Conservation (phyloP, 768 basidiomycete genomes). For the Pholiota conissans region DNA sequence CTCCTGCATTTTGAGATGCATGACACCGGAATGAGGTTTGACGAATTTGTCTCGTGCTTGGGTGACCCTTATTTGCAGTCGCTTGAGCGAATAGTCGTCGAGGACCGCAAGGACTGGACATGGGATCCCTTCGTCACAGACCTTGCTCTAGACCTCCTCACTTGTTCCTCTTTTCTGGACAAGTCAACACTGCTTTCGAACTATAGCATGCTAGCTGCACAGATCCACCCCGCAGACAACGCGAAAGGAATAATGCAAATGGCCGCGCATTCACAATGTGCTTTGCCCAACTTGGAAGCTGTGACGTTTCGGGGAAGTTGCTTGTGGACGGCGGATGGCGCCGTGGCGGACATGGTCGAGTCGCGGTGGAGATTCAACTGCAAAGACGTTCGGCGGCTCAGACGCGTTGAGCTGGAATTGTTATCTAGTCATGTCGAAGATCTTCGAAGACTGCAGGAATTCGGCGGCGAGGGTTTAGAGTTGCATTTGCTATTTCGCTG, state of each 20-base stretch:
- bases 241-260: background rate
- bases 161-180: constrained; percentile 15
- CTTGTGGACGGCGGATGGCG: constrained; percentile 28
- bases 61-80: constrained; percentile 25
- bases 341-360: constrained; percentile 35
- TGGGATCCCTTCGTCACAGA: constrained; percentile 33
- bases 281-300: constrained; percentile 28
- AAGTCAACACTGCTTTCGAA: background rate
- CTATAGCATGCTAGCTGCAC: background rate
- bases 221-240: background rate
- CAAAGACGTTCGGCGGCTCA: constrained; percentile 24
- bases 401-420: constrained; percentile 28
- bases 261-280: constrained; percentile 1
- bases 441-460: constrained; percentile 25
- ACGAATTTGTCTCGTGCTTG: constrained; percentile 30
- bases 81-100: constrained; percentile 30
- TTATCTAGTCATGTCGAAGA: constrained; percentile 32
- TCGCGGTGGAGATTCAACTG: constrained; percentile 29
- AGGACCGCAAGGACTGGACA: constrained; percentile 34
- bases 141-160: constrained; percentile 27
- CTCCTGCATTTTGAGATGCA: constrained; percentile 29
- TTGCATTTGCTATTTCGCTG: constrained; percentile 20
- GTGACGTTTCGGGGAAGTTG: constrained; percentile 30
- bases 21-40: constrained; percentile 30
- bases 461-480: constrained; percentile 34